Evolutionary conservation across 192 early-diverging fungal species (phyloP).

Genomic region (Coemansia sp.): DNA sequence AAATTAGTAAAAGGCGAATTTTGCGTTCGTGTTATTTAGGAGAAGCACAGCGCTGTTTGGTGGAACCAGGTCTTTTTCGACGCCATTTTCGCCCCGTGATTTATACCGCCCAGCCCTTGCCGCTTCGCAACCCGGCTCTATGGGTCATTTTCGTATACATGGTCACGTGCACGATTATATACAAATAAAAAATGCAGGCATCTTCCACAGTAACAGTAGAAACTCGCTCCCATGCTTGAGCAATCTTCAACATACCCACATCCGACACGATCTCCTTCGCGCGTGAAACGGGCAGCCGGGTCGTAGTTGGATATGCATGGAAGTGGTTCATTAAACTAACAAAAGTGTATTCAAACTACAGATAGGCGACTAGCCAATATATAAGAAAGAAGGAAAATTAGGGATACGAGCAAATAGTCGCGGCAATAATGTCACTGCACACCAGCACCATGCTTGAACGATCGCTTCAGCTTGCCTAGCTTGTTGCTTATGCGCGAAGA

Average conservation of each 20-base stretch:
- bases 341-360: too few species aligned
- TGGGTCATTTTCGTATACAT: not conserved
- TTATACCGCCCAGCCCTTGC: not conserved
- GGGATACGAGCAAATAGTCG: too few species aligned
- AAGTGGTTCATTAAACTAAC: too few species aligned
- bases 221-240: too few species aligned
- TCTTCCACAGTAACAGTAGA: too few species aligned
- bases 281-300: too few species aligned
- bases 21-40: conserved; percentile 22
- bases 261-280: too few species aligned
- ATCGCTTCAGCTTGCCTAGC: conserved; percentile 43
- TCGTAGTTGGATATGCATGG: too few species aligned
- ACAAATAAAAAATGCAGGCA: not conserved
- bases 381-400: too few species aligned
- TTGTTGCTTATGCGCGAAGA: conserved; percentile 43
- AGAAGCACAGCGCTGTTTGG: conserved; percentile 23
- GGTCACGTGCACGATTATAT: not conserved
- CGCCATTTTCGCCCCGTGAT: not conserved
- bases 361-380: too few species aligned
- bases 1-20: conserved; percentile 37
- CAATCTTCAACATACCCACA: too few species aligned
- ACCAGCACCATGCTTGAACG: conserved; percentile 17
- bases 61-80: not conserved
- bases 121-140: not conserved
- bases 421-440: not conserved